Evolutionary conservation across 495 filamentous ascomycete genomes (phyloP), one percentile per base, ranked within the genome.

Genomic region (Acidomyces sp.): DNA sequence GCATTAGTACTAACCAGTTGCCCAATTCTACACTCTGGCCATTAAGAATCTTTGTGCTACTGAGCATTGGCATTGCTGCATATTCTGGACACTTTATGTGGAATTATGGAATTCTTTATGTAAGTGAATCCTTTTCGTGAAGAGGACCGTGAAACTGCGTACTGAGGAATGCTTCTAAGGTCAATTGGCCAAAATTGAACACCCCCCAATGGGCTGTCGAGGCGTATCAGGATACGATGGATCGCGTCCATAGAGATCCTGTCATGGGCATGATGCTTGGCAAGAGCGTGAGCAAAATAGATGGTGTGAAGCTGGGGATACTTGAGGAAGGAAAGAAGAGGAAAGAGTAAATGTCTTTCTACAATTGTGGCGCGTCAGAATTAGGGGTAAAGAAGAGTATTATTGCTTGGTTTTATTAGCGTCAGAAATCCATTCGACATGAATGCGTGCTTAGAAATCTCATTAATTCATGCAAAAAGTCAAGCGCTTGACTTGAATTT

Each of bases 311-410:
- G 30, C 72, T 90, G 34, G 73, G 80, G 33, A 84, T 81, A 56
- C 63, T 92, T 27, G 88, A 95, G 58, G 88, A 96, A 54, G 88
- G 88, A 13, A 96, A 96, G 69, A 94, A 93, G 66, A 82, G 88
- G 62, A 22, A 39, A 12, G 47, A 50, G 37, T 50, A 45, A 34
- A n/a, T n/a, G n/a, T n/a, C n/a, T n/a, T n/a, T n/a, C n/a, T n/a
- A n/a, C n/a, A n/a, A n/a, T n/a, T n/a, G n/a, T n/a, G n/a, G n/a
- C n/a, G n/a, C n/a, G n/a, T n/a, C n/a, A n/a, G n/a, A n/a, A n/a
- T n/a, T n/a, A n/a, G n/a, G n/a, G n/a, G n/a, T n/a, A n/a, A n/a
- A n/a, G n/a, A n/a, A n/a, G n/a, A n/a, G n/a, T n/a, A n/a, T n/a
- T n/a, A n/a, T n/a, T n/a, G n/a, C n/a, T n/a, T n/a, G n/a, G n/a